Conservation (phyloP, 371 early-diverging fungal genomes). For the Rhizopus arrhizus region DNA sequence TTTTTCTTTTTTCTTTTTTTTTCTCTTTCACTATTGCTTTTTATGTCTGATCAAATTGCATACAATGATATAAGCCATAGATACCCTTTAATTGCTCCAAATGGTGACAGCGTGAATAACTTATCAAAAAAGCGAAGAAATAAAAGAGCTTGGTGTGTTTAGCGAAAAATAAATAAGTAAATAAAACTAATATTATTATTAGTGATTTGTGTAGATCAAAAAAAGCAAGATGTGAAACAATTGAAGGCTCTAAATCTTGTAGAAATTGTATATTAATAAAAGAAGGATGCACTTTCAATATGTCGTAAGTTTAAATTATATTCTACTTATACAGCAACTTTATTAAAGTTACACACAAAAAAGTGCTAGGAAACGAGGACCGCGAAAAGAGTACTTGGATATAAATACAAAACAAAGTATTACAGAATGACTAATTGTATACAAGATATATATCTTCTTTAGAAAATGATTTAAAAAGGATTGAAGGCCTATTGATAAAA, state of each 20-base stretch:
- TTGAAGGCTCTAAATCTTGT: constrained; percentile 18
- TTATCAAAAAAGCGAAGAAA: too few species aligned
- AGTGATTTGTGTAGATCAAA: constrained; percentile 33
- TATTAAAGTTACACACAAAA: neutral
- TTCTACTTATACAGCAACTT: neutral
- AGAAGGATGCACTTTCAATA: constrained; percentile 27
- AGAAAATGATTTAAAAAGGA: constrained; percentile 16
- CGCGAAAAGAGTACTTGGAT: constrained; percentile 25
- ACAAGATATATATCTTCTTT: constrained; percentile 10
- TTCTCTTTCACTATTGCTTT: too few species aligned
- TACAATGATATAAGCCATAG: too few species aligned
- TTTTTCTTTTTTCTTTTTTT: too few species aligned
- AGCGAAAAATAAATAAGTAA: neutral
- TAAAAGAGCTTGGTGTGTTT: too few species aligned
- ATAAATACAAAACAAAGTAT: neutral
- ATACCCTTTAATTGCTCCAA: too few species aligned
- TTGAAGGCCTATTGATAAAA: constrained; percentile 11
- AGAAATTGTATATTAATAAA: constrained; percentile 23
- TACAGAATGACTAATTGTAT: neutral
- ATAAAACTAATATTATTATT: neutral
- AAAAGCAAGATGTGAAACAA: constrained; percentile 26
- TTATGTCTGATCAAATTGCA: too few species aligned
- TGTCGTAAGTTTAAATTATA: constrained; percentile 13
- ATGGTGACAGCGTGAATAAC: too few species aligned
- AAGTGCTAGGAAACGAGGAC: constrained; percentile 30